Evolutionary conservation across 1,284 basidiomycete species (phyloP).

Genomic region (Cerioporus squamosus): DNA sequence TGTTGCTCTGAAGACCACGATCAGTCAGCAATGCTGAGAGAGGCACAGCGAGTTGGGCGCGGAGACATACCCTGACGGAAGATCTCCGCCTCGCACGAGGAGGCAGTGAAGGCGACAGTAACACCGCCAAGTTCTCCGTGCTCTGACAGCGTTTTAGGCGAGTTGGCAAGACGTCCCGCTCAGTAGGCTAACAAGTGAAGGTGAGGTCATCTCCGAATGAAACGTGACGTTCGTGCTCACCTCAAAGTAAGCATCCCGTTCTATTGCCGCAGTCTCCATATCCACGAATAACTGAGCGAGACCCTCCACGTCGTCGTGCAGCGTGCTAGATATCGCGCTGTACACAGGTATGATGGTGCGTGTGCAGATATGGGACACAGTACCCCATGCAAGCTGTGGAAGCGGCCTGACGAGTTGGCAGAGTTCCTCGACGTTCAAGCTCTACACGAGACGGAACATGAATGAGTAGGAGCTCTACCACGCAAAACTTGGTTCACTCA

Average conservation of each 20-base stretch:
- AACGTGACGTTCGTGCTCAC: slow-evolving; percentile 4
- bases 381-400: slow-evolving; percentile 31
- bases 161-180: slow-evolving; percentile 19
- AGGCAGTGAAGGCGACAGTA: slow-evolving; percentile 7
- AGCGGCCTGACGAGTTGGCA: slow-evolving; percentile 26
- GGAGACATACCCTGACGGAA: slow-evolving; percentile 9
- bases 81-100: slow-evolving; percentile 20
- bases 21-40: neutral
- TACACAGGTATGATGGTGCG: slow-evolving; percentile 34
- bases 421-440: slow-evolving; percentile 32
- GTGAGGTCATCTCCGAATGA: neutral
- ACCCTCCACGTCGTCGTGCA: slow-evolving; percentile 34
- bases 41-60: neutral
- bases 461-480: neutral
- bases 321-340: slow-evolving; percentile 24
- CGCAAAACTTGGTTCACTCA: neutral
- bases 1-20: slow-evolving; percentile 11
- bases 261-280: slow-evolving; percentile 18
- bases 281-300: slow-evolving; percentile 33
- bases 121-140: slow-evolving; percentile 1
- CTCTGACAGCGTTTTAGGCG: slow-evolving; percentile 7
- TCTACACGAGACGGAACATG: slow-evolving; percentile 18
- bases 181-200: slow-evolving; percentile 9
- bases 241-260: slow-evolving; percentile 17
- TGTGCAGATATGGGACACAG: slow-evolving; percentile 32